Base-by-base conservation (phyloP, 805 yeast genomes). In the Hanseniaspora thailandica region DNA sequence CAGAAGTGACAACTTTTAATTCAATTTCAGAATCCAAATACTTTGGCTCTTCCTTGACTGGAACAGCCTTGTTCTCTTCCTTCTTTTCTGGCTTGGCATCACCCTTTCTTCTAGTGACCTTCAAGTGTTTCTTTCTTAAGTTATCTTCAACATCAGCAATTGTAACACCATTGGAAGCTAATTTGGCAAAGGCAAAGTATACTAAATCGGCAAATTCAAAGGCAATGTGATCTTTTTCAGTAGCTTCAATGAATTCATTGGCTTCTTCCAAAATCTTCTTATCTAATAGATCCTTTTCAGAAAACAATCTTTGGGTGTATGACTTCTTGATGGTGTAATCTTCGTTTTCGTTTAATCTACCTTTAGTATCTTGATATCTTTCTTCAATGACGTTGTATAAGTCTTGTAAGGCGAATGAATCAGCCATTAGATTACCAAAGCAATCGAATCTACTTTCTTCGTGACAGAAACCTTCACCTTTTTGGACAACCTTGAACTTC, bases 121-220 rank as follows among this genome's bases (percentile, higher is more conserved):
- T 90, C 62, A 82, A 70, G 45, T 86, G 76, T 73, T 93, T 93
- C 64, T 81, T 67, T 63, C 86, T 89, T 63, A 93, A 74, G 68
- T 90, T 87, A 59, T 74, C 76, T 70, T 89, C 96, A 44, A 93
- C 81, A 61, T 89, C 97, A 8, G 76, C 71, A 61, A 88, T 70
- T 25, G 83, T 69, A 31, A 93, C 96, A 31, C 90, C 96, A 61
- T 80, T 73, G 67, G 85, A 78, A 22, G 83, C 75, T 47, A 86
- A 76, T 67, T 85, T 86, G 55, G 86, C 72, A 65, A 82, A 62
- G 13, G 90, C 83, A 61, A 86, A 86, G 64, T 82, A 79, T 57
- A 86, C 74, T 66, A 93, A 74, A 66, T 93, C 98, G 8, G 98
- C 98, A 51, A 95, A 90, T 70, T 93, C 98, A 96, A 96, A 93